A percentile compares a stretch with the other conserved stretches of the same genome.
phyloP scores from a whole-genome alignment of 805 yeast genomes.

The Brettanomyces anomalus region DNA sequence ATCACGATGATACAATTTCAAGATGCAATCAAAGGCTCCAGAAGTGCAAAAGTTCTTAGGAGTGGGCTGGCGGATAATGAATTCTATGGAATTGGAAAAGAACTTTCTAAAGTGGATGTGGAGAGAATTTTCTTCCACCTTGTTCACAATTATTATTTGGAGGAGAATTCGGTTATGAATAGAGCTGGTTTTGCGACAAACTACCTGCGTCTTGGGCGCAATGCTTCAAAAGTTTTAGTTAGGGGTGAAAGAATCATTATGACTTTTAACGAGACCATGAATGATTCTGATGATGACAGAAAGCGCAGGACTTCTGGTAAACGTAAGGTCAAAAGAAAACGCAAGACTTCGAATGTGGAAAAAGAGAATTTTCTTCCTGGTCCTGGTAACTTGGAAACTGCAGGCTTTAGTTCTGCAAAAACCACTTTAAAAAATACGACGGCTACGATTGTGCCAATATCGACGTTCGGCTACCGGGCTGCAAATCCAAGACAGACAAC shows the following conservation, averaged over 20 bases:
- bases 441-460: background rate
- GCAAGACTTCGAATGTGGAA: background rate
- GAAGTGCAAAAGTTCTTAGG: constrained; percentile 46
- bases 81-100: constrained; percentile 66
- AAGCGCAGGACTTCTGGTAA: background rate
- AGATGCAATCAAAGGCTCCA: constrained; percentile 73
- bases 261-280: constrained; percentile 27
- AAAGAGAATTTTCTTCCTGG: constrained; percentile 15
- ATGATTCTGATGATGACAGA: constrained; percentile 1
- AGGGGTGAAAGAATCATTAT: constrained; percentile 40
- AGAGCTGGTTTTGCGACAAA: constrained; percentile 67
- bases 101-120: constrained; percentile 53
- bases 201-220: constrained; percentile 56
- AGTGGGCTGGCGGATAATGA: constrained; percentile 52
- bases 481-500: constrained; percentile 8
- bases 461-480: background rate
- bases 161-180: constrained; percentile 65
- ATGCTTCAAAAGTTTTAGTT: constrained; percentile 39
- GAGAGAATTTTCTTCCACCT: constrained; percentile 80
- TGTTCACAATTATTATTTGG: constrained; percentile 53
- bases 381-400: background rate
- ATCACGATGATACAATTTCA: constrained; percentile 77
- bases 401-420: constrained; percentile 13
- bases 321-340: background rate
- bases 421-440: constrained; percentile 6